These are phyloP conservation scores for Metarhizium anisopliae DNA, from an alignment of 2,329 filamentous ascomycete species.

Conservation along the genomic window DNA sequence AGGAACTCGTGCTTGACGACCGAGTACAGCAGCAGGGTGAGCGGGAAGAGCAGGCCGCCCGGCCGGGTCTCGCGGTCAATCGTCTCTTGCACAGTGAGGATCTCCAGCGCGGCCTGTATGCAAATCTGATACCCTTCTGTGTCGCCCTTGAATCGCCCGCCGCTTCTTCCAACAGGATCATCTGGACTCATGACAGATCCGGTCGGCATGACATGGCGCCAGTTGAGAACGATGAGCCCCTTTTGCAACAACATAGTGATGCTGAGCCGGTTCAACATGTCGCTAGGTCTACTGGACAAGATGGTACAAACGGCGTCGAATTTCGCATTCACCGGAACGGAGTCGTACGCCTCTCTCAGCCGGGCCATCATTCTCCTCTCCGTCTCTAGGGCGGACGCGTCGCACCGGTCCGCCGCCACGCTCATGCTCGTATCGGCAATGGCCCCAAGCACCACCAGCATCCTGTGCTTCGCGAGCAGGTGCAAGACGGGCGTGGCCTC, in stretches of 20 bases:
- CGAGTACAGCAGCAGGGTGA: not conserved
- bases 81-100: not conserved
- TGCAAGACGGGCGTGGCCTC: conserved; percentile 15
- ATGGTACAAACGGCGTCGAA: not conserved
- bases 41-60: not conserved
- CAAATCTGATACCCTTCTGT: not conserved
- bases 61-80: not conserved
- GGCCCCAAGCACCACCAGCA: conserved; percentile 15
- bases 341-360: not conserved
- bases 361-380: not conserved
- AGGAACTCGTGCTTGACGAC: not conserved
- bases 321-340: not conserved
- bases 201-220: not conserved
- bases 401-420: not conserved
- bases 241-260: not conserved
- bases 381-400: not conserved
- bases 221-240: not conserved
- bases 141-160: not conserved
- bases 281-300: not conserved
- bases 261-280: not conserved
- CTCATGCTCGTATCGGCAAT: conserved; percentile 5
- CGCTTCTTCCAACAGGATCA: not conserved
- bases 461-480: conserved; percentile 15
- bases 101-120: not conserved
- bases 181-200: not conserved